A percentile compares a stretch with the other conserved stretches of the same genome.
These are phyloP conservation scores for Chrysoporthe puriensis DNA, from an alignment of 2,329 filamentous ascomycete species.

Conservation along the genomic window DNA sequence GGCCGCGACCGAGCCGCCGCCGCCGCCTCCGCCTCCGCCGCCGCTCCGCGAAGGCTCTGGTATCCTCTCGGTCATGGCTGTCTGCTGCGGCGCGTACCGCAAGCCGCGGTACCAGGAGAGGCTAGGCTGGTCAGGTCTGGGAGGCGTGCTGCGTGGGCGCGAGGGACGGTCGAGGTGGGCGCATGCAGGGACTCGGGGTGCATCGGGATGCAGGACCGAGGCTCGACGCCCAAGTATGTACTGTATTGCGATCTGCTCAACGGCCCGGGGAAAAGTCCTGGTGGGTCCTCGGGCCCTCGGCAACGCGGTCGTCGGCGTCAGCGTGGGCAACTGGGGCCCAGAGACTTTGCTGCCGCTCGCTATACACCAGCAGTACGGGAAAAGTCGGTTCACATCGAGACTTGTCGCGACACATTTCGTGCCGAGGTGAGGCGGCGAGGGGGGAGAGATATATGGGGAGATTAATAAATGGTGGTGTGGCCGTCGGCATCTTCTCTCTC, in stretches of 20 bases:
- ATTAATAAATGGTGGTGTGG: neutral
- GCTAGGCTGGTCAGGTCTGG: neutral
- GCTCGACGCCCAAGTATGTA: too few species aligned
- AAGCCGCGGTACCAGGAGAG: neutral
- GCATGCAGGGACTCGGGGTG: neutral
- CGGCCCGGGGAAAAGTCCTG: neutral
- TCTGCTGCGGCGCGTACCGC: neutral
- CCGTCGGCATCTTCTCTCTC: neutral
- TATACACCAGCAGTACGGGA: neutral
- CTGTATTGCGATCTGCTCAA: neutral
- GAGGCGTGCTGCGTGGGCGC: neutral
- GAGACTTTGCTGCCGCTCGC: neutral
- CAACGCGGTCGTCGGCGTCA: neutral
- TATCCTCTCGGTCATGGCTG: slow-evolving; percentile 18
- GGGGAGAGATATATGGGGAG: neutral
- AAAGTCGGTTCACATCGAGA: neutral
- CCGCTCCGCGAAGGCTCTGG: slow-evolving; percentile 10
- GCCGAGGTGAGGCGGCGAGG: neutral
- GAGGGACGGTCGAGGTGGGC: neutral
- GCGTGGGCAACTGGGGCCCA: neutral
- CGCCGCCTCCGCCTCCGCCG: too few species aligned
- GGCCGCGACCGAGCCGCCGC: neutral
- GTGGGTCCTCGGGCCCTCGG: neutral
- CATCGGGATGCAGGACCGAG: neutral
- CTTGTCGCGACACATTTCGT: neutral